A percentile compares a stretch with the other conserved stretches of the same genome.
phyloP scores from a whole-genome alignment of 345 rosid species.

The Carallia pectinifolia region DNA sequence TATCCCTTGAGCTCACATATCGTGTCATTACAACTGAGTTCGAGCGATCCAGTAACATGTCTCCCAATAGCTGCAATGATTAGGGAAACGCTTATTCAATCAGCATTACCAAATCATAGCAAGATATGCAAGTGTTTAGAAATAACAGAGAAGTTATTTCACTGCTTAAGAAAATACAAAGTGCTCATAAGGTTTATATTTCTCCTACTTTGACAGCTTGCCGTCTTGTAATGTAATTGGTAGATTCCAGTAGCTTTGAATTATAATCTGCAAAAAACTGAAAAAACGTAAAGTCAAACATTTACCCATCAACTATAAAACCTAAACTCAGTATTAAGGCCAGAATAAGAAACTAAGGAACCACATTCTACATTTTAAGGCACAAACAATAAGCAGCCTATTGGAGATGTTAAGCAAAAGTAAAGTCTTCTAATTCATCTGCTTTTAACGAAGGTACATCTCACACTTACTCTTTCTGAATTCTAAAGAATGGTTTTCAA shows the following conservation, averaged over 20 bases:
- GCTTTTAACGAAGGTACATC: too few species aligned
- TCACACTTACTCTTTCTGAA: too few species aligned
- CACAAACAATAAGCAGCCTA: background rate
- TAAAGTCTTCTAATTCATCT: too few species aligned
- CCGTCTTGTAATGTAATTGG: constrained; percentile 91
- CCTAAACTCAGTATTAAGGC: background rate
- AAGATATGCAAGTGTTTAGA: too few species aligned
- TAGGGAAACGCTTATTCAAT: background rate
- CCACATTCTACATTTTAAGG: background rate
- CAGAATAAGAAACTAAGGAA: background rate
- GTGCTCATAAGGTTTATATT: background rate
- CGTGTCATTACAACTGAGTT: constrained; percentile 60
- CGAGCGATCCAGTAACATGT: constrained; percentile 60
- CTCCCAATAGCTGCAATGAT: constrained; percentile 44
- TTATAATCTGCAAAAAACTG: constrained; percentile 89
- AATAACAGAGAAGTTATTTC: background rate
- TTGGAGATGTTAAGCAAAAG: too few species aligned
- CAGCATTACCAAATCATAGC: constrained; percentile 2
- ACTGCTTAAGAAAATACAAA: background rate
- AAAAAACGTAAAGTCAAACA: constrained; percentile 18
- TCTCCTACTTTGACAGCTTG: constrained; percentile 84
- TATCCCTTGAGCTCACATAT: constrained; percentile 62
- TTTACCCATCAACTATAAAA: constrained; percentile 8
- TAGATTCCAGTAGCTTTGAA: constrained; percentile 85
- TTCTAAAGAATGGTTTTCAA: too few species aligned